These are phyloP conservation scores for Guillardia theta DNA, from an alignment of 78 protist genomes.

Conservation along the genomic window DNA sequence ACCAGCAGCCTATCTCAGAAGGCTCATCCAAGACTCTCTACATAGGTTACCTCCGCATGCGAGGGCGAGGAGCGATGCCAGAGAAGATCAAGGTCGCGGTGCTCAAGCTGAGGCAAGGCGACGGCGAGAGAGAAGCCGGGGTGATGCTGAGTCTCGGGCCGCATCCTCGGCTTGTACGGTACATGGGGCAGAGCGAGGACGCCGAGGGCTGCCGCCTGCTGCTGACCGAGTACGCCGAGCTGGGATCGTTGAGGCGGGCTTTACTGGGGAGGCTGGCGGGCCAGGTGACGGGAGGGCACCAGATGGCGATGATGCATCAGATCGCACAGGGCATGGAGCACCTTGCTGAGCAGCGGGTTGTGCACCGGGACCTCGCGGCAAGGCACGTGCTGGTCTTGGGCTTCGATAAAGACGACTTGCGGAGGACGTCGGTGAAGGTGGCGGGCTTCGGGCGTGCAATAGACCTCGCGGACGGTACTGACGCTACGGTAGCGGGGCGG, in stretches of 20 bases:
- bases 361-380: constrained; percentile 32
- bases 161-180: constrained; percentile 5
- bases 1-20: not conserved
- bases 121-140: not conserved
- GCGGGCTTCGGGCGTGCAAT: not conserved
- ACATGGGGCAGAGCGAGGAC: not conserved
- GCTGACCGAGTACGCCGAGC: not conserved
- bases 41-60: not conserved
- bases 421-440: not conserved
- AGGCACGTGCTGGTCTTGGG: constrained; percentile 5
- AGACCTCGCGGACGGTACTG: not conserved
- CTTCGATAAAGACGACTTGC: not conserved
- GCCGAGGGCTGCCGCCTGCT: constrained; percentile 1
- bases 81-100: not conserved
- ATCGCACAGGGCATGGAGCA: constrained; percentile 33
- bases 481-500: not conserved
- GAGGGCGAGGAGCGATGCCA: too few relatives aligned
- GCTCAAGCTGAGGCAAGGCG: not conserved
- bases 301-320: constrained; percentile 13
- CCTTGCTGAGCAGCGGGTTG: not conserved
- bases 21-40: not conserved
- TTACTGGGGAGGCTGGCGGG: not conserved
- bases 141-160: not conserved
- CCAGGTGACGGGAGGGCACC: not conserved
- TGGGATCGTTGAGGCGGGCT: not conserved